Conservation (phyloP, 768 basidiomycete genomes). For the Termitomyces sp. region DNA sequence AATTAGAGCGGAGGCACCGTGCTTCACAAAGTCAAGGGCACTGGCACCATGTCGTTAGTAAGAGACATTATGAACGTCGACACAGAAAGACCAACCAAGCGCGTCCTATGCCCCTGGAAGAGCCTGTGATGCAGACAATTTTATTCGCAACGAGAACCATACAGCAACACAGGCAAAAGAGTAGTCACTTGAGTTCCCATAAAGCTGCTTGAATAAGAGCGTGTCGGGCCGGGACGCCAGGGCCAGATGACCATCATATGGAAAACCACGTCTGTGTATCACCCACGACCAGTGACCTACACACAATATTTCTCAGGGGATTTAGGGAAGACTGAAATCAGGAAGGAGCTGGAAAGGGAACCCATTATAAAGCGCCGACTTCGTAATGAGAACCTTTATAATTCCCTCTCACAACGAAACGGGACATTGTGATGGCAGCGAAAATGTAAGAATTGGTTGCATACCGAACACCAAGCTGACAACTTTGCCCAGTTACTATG, state of each 20-base stretch:
- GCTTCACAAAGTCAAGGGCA: conserved; percentile 56
- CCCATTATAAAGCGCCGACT: background rate
- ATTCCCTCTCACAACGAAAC: background rate
- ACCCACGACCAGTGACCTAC: conserved; percentile 6
- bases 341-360: background rate
- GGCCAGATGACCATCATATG: background rate
- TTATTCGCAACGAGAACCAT: conserved; percentile 47
- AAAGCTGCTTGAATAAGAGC: background rate
- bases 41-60: conserved; percentile 8
- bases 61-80: background rate
- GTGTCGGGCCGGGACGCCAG: conserved; percentile 1
- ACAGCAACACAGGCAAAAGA: background rate
- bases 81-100: conserved; percentile 35
- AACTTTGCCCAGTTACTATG: conserved; percentile 42
- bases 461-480: background rate
- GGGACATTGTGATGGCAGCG: conserved; percentile 29
- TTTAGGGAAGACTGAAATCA: background rate
- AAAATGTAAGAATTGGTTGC: conserved; percentile 41
- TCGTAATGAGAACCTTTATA: background rate
- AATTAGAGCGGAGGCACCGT: conserved; percentile 58
- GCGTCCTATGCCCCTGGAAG: conserved; percentile 70
- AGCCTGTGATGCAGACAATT: conserved; percentile 66
- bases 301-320: background rate
- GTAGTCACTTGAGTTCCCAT: background rate
- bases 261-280: background rate